Evolutionary conservation across 257 asterid species (phyloP), one percentile per base, ranked within the genome.

Genomic region (Solanum corneliomulleri): DNA sequence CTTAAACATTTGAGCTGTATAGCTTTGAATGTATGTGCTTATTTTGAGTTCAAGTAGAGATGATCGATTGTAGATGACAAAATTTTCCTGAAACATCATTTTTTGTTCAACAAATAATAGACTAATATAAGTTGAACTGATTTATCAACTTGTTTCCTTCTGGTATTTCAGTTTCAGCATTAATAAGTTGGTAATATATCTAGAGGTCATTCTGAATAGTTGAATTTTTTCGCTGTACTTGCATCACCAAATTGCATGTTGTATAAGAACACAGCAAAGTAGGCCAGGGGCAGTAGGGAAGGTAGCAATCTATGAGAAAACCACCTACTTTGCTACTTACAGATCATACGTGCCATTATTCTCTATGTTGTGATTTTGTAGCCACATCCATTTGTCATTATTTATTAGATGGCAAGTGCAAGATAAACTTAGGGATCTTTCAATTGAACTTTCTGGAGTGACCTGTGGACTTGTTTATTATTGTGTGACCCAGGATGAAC

Each of bases 401-500:
- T 15, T 25, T 78, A 25, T 78, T 78, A 25, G 84, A 44, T 44
- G 35, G 31, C 83, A 77, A 76, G 37, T 41, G 60, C 60, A 76
- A 45, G 84, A 45, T 45, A 27, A 4, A 78, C 84, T 8, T 80
- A 27, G 84, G 41, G 66, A 80, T 80, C 84, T 47, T 27, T 45
- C 66, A 27, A 66, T 71, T 68, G 27, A 42, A 87, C n/a, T 25
- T 70, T 84, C 33, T 86, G 85, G 58, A 39, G 42, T 27, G 85
- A 85, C 77, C 44, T 29, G 44, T 83, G 58, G 47, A 47, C 9
- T 80, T 62, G 11, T 86, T 87, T 66, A 41, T 86, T 66, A 33
- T 60, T 83, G 16, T 47, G 76, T 88, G 83, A 27, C 91, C 70
- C 92, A 95, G 98, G 98, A 95, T 86, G 98, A 95, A 93, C 94